A percentile compares a stretch with the other conserved stretches of the same genome.
Evolutionary conservation across 768 basidiomycete genomes (phyloP).

Genomic region (Exidia glandulosa): DNA sequence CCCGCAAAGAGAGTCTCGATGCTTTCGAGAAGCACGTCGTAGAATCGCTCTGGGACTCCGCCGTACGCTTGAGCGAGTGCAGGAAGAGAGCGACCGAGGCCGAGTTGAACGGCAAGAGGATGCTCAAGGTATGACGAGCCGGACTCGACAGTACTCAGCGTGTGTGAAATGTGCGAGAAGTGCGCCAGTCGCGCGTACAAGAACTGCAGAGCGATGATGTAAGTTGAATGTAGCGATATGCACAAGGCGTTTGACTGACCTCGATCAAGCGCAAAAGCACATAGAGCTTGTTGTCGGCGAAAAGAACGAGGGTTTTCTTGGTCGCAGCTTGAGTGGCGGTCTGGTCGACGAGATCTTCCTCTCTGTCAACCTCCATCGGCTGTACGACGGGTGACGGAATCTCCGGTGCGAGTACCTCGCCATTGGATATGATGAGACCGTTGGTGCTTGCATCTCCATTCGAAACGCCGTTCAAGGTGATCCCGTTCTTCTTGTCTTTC

Average conservation of each 20-base stretch:
- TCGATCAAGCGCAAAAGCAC: constrained; percentile 80
- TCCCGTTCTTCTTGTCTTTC: not conserved
- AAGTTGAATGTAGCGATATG: constrained; percentile 1
- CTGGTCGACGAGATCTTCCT: not conserved
- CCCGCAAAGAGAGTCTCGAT: constrained; percentile 91
- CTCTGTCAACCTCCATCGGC: constrained; percentile 12
- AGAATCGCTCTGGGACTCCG: constrained; percentile 39
- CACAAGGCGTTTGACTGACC: constrained; percentile 36
- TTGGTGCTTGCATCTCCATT: constrained; percentile 4
- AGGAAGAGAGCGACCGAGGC: constrained; percentile 29
- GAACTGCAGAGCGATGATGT: too few species aligned
- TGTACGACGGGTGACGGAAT: constrained; percentile 13
- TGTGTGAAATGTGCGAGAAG: constrained; percentile 74
- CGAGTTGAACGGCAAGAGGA: constrained; percentile 71
- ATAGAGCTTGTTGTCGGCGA: constrained; percentile 89
- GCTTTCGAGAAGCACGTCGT: constrained; percentile 78
- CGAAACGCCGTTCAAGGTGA: constrained; percentile 7
- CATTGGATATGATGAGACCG: constrained; percentile 13
- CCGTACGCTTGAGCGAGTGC: not conserved
- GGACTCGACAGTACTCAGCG: constrained; percentile 48
- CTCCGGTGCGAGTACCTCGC: constrained; percentile 7
- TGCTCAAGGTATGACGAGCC: constrained; percentile 61
- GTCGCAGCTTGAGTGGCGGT: constrained; percentile 22
- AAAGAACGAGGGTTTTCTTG: constrained; percentile 40
- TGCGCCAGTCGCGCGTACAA: constrained; percentile 77